A percentile compares a stretch with the other conserved stretches of the same genome.
phyloP scores from a whole-genome alignment of 2,329 filamentous ascomycete species.

The Fusarium solani-melongenae region DNA sequence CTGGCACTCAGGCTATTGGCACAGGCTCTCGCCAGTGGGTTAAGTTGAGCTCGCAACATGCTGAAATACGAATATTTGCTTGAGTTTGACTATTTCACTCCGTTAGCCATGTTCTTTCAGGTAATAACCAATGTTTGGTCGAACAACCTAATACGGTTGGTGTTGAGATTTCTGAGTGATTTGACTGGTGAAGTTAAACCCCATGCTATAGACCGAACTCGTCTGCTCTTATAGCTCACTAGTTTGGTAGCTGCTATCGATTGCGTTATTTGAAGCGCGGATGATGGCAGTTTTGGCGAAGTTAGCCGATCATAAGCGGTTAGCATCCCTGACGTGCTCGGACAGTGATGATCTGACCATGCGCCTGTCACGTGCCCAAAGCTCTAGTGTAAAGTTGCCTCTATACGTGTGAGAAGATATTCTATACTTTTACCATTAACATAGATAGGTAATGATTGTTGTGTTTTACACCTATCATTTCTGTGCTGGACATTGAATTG shows the following conservation, averaged over 20 bases:
- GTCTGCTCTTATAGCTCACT: not conserved
- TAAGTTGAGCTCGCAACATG: not conserved
- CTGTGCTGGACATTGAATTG: no score
- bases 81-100: not conserved
- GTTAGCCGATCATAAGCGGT: not conserved
- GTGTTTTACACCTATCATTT: no score
- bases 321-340: not conserved
- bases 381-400: no score
- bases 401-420: no score
- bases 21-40: not conserved
- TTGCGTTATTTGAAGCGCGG: not conserved
- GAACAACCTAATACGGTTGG: not conserved
- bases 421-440: no score
- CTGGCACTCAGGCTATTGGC: not conserved
- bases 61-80: not conserved
- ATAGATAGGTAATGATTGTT: no score
- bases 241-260: not conserved
- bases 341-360: not conserved
- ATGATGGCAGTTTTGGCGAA: not conserved
- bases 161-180: not conserved
- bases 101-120: not conserved
- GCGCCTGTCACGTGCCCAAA: not conserved
- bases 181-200: not conserved
- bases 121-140: not conserved
- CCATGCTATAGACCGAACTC: not conserved